Base-by-base conservation (phyloP, 2,329 filamentous ascomycete species). In the Trichophyton equinum region DNA sequence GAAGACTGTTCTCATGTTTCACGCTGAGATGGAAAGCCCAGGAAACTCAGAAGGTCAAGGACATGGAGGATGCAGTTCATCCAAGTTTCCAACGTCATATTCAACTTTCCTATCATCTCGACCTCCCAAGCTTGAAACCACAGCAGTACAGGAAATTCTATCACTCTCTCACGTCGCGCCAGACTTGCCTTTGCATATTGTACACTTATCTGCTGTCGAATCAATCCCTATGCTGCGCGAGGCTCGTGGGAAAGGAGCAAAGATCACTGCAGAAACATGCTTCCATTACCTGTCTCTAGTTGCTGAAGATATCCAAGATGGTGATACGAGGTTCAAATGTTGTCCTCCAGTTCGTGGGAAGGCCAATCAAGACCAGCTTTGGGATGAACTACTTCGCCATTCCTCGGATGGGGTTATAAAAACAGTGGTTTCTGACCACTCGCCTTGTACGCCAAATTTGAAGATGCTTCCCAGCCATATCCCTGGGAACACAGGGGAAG, bases 1-100 rank as follows among this genome's bases (percentile, higher is more conserved):
- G 60, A 82, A 89, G 18, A 97, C 94, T 1, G 95, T 91, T 0
- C 84, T 97, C 68, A 97, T 99, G 92, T 99, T 99, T 78, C 94
- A 99, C 71, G 94, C 94, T 61, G 94, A 99, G 75, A 97, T 96
- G 91, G 86, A 95, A 11, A 91, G 33, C 25, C 27, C 51, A 55
- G 51, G 18, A 8, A 27, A 18, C 13, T 9, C 92, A n/a, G 89
- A 90, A 20, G 51, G n/a, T 20, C 91, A 1, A 87, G 88, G 59
- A 89, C 94, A 71, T 84, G 85, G 27, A 85, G 90, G 3, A 20
- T 58, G 56, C 36, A 13, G n/a, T 9, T 76, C 87, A 5, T 82
- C 82, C 0, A 57, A 89, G 15, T 84, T 87, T 9, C 77, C 91
- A 27, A 86, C 85, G 59, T 79, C 85, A 33, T 99, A 99, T 77